Base-by-base conservation (phyloP, 306 rosid species). In the Casuarina equisetifolia region DNA sequence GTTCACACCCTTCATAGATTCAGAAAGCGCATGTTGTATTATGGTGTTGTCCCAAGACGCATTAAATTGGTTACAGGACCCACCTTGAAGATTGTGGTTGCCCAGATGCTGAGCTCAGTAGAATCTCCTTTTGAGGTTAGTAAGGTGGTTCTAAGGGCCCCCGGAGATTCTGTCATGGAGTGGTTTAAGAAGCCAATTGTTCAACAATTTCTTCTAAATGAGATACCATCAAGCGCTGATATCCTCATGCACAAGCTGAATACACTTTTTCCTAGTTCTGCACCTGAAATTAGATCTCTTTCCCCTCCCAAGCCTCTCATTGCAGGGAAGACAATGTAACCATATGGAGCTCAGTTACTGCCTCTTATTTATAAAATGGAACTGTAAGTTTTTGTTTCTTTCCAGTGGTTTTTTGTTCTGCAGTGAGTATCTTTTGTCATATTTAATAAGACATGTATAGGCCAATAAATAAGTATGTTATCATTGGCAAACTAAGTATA, bases 171-270 rank as follows among this genome's bases (percentile, higher is more conserved):
- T 11, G 91, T 89, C 79, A 91, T 95, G 98, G 97, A 91, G 67
- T 92, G 98, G 97, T 95, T 89, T 75, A 95, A 92, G 87, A 95
- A 95, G 82, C 97, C 98, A 20, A 92, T 92, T 39, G 98, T 95
- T 77, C 97, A 95, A 81, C 97, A 95, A 84, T 95, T 95, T 89
- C 97, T 95, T 78, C 85, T 92, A 58, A 95, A 95, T 54, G 98
- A 95, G 69, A 87, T 87, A 73, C 98, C 97, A 1, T 91, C 98
- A 9, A 84, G 91, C 77, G 35, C 98, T 39, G 98, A 95, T 82
- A 84, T 95, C 77, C 86, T 95, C 70, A 89, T 92, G 98, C 98
- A 91, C 86, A 95, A 78, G 89, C 75, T 95, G 87, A 95, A 92
- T 85, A 92, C 86, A 72, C 93, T 91, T 76, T 95, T 95, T 74